Evolutionary conservation across 345 rosid species (phyloP).

Genomic region (Populus deltoides): DNA sequence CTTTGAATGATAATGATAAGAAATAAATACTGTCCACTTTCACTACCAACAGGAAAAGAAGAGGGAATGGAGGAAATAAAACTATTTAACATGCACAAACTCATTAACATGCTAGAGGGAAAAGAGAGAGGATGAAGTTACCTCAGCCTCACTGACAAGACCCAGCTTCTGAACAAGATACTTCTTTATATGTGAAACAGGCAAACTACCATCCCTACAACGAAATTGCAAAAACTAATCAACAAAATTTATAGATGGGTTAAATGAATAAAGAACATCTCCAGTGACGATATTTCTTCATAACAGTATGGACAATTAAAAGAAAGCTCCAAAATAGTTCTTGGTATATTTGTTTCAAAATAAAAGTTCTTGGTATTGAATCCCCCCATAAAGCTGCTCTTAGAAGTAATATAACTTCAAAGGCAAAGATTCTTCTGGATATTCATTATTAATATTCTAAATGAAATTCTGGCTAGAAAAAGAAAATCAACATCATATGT

Average conservation of each 20-base stretch:
- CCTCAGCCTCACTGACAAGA: slow-evolving; percentile 46
- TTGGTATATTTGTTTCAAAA: too few species aligned
- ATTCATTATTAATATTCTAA: neutral
- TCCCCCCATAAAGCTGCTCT: too few species aligned
- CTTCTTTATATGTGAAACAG: slow-evolving; percentile 38
- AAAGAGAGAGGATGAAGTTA: slow-evolving; percentile 7
- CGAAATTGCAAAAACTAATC: neutral
- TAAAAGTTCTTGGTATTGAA: neutral
- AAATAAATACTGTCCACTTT: neutral
- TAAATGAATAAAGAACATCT: too few species aligned
- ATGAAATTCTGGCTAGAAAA: neutral
- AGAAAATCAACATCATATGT: neutral
- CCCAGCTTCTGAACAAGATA: slow-evolving; percentile 39
- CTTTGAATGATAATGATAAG: neutral
- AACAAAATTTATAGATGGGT: neutral
- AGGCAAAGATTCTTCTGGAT: neutral
- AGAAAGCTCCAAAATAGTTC: too few species aligned
- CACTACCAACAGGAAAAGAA: neutral
- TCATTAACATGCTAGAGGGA: neutral
- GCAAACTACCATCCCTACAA: slow-evolving; percentile 40
- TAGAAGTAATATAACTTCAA: neutral
- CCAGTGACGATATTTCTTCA: too few species aligned
- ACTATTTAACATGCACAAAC: neutral
- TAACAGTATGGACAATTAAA: neutral
- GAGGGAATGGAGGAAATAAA: neutral